Percentiles rank a stretch among this genome's conserved stretches.
phyloP scores from a whole-genome alignment of 2,329 filamentous ascomycete genomes.

The Hypocreales sp. region DNA sequence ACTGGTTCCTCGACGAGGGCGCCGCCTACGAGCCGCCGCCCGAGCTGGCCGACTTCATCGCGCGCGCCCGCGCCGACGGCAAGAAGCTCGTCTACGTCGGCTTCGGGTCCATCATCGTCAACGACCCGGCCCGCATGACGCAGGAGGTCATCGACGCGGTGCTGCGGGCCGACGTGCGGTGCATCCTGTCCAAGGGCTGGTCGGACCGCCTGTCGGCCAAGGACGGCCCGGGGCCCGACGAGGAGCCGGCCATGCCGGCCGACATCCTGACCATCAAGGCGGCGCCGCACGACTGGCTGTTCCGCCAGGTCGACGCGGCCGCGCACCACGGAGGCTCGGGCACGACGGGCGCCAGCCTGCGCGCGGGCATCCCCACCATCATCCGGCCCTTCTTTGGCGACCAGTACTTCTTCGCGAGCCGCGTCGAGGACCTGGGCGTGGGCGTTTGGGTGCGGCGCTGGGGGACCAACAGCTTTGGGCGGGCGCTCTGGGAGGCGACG shows the following conservation, averaged over 20 bases:
- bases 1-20: constrained; percentile 89
- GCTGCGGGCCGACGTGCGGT: constrained; percentile 78
- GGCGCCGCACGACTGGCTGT: constrained; percentile 94
- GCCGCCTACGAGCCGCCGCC: constrained; percentile 54
- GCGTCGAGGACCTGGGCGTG: constrained; percentile 86
- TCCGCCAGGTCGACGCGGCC: constrained; percentile 82
- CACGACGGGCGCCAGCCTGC: constrained; percentile 82
- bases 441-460: constrained; percentile 81
- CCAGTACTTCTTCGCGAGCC: constrained; percentile 85
- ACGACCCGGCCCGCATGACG: constrained; percentile 76
- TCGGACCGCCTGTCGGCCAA: constrained; percentile 58
- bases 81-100: constrained; percentile 96
- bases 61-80: constrained; percentile 60
- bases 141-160: constrained; percentile 89
- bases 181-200: constrained; percentile 94
- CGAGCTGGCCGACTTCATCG: constrained; percentile 69
- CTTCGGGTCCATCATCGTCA: constrained; percentile 90
- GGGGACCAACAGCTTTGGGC: constrained; percentile 71
- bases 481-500: constrained; percentile 82
- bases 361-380: constrained; percentile 85
- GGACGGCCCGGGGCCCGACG: constrained; percentile 25
- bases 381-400: constrained; percentile 96
- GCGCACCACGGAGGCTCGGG: constrained; percentile 91
- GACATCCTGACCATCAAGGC: constrained; percentile 82
- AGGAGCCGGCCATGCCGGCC: constrained; percentile 52